These are phyloP conservation scores for Acorus gramineus DNA, from an alignment of 106 monocot species.

Conservation along the genomic window DNA sequence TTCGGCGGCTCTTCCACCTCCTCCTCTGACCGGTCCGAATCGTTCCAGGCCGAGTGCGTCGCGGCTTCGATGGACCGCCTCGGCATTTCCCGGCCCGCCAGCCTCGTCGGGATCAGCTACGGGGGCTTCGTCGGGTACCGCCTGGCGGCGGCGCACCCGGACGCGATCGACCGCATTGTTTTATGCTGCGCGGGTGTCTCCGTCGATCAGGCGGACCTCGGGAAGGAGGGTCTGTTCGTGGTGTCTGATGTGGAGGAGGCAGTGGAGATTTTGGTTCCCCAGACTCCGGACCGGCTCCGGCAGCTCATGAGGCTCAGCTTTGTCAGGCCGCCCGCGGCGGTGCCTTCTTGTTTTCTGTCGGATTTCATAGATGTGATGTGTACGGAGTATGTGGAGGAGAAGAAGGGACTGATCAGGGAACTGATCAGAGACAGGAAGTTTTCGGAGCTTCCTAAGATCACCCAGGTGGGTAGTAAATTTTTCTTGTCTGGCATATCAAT, in stretches of 20 bases:
- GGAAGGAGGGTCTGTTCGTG: constrained; percentile 38
- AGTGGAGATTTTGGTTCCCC: constrained; percentile 43
- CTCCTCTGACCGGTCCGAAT: constrained; percentile 8
- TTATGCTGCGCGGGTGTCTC: constrained; percentile 66
- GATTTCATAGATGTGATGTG: constrained; percentile 88
- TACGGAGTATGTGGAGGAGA: constrained; percentile 60
- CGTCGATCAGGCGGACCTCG: constrained; percentile 63
- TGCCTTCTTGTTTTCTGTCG: constrained; percentile 59
- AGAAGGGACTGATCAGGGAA: constrained; percentile 58
- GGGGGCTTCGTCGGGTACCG: constrained; percentile 79
- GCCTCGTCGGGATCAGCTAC: constrained; percentile 48
- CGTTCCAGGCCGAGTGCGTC: constrained; percentile 25
- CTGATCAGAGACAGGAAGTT: constrained; percentile 59
- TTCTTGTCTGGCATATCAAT: too few species aligned
- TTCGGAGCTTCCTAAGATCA: constrained; percentile 68
- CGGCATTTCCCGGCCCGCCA: constrained; percentile 6
- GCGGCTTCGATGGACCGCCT: constrained; percentile 9
- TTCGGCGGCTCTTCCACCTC: constrained; percentile 14
- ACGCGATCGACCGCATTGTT: constrained; percentile 15
- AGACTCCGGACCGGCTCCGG: constrained; percentile 55
- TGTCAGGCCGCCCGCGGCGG: constrained; percentile 27
- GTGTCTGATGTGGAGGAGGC: constrained; percentile 52
- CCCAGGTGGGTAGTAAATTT: constrained; percentile 30
- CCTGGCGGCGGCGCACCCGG: constrained; percentile 45
- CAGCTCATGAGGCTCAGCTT: constrained; percentile 50